Percentiles rank a stretch among this genome's conserved stretches.
Conservation (phyloP, 129 eudicot genomes). For the Kitagawia praeruptora region DNA sequence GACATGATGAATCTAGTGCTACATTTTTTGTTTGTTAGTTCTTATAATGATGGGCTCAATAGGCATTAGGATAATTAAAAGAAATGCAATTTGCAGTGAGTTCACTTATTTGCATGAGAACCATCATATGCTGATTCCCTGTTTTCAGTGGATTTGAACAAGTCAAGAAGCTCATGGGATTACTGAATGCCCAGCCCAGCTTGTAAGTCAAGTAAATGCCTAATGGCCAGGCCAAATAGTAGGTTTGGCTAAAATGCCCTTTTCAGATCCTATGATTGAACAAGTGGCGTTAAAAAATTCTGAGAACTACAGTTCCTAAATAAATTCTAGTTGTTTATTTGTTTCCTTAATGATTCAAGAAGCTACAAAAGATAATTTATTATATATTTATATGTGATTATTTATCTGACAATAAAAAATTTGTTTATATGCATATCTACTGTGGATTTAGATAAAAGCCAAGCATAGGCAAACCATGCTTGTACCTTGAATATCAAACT, state of each 20-base stretch:
- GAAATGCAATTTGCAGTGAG: not conserved
- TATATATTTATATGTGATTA: too few species aligned
- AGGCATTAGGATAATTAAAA: not conserved
- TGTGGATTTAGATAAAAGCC: too few species aligned
- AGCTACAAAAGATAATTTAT: too few species aligned
- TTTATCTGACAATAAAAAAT: too few species aligned
- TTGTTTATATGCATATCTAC: too few species aligned
- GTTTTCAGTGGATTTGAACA: not conserved
- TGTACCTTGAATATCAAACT: too few species aligned
- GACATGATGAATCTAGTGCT: not conserved
- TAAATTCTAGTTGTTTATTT: too few species aligned
- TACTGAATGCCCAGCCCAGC: not conserved
- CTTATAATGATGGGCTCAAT: not conserved
- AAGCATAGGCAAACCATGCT: too few species aligned
- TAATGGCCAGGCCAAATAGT: not conserved
- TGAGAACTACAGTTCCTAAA: too few species aligned
- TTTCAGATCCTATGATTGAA: too few species aligned
- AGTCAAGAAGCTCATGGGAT: not conserved
- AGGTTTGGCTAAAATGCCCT: not conserved
- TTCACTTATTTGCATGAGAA: not conserved
- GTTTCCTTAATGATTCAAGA: too few species aligned
- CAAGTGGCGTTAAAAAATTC: too few species aligned
- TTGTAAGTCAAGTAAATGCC: not conserved
- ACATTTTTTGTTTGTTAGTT: not conserved
- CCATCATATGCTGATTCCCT: not conserved